A percentile compares a stretch with the other conserved stretches of the same genome.
Conservation (phyloP, 352 stramenopile genomes). For the Ophiocytium majus region DNA sequence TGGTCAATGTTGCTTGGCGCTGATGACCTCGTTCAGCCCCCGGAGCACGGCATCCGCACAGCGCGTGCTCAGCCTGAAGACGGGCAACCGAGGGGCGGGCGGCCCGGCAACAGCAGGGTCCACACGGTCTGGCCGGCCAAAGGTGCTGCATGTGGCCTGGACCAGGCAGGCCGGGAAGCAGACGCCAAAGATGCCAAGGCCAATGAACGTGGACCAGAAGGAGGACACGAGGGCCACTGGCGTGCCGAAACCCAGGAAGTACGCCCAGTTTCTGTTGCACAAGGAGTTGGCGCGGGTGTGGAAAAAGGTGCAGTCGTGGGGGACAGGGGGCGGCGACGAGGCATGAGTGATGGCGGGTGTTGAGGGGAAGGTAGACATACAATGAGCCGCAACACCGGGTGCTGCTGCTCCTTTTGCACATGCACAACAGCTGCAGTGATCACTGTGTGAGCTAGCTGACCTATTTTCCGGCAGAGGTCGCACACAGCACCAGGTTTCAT, state of each 20-base stretch:
- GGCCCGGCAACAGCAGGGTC: background rate
- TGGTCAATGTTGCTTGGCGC: background rate
- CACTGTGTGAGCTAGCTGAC: too few relatives aligned
- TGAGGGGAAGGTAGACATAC: too few relatives aligned
- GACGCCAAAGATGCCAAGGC: background rate
- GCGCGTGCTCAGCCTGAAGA: slow-evolving; percentile 3
- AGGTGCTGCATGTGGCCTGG: slow-evolving; percentile 17
- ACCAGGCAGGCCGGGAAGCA: slow-evolving; percentile 13
- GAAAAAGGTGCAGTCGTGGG: too few relatives aligned
- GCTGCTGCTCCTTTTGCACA: too few relatives aligned
- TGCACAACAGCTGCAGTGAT: too few relatives aligned
- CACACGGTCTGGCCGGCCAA: background rate
- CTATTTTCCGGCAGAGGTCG: too few relatives aligned
- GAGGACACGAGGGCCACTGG: slow-evolving; percentile 7
- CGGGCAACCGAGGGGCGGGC: background rate
- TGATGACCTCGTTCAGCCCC: background rate
- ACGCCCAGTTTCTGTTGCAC: too few relatives aligned
- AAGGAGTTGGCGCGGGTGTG: too few relatives aligned
- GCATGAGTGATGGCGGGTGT: too few relatives aligned
- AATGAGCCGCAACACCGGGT: too few relatives aligned
- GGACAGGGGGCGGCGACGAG: too few relatives aligned
- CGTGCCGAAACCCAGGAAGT: slow-evolving; percentile 17
- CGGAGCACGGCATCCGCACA: background rate
- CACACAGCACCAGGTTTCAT: too few relatives aligned
- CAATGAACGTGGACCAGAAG: slow-evolving; percentile 20